These are phyloP conservation scores for Eucalyptus melliodora DNA, from an alignment of 345 rosid species.

Conservation along the genomic window DNA sequence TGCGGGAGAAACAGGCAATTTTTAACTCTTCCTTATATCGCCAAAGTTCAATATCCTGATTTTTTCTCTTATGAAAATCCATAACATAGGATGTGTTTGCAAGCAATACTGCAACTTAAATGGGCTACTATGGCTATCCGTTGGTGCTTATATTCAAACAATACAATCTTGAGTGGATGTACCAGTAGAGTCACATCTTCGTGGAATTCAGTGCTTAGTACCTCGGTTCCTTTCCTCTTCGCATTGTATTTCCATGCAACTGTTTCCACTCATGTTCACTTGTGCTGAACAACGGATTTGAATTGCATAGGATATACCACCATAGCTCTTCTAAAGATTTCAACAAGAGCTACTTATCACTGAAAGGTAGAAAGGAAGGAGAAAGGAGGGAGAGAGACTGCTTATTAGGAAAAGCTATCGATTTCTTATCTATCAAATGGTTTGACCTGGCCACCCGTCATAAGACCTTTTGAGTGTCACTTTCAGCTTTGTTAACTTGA, in stretches of 20 bases:
- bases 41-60: not conserved
- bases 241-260: not conserved
- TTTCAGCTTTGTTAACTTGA: not conserved
- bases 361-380: not conserved
- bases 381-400: not conserved
- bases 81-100: not conserved
- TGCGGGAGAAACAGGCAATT: conserved; percentile 84
- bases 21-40: not conserved
- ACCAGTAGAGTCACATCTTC: not conserved
- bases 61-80: not conserved
- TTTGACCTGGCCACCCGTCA: not conserved
- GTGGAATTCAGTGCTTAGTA: not conserved
- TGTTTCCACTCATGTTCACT: not conserved
- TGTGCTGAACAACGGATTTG: not conserved
- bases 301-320: not conserved
- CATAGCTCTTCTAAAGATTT: not conserved
- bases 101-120: not conserved
- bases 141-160: not conserved
- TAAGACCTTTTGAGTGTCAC: not conserved
- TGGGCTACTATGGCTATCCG: not conserved
- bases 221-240: not conserved
- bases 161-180: not conserved
- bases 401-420: not conserved
- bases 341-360: not conserved
- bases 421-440: not conserved